Evolutionary conservation across 345 rosid species (phyloP), one percentile per base, ranked within the genome.

Genomic region (Kandelia obovata): DNA sequence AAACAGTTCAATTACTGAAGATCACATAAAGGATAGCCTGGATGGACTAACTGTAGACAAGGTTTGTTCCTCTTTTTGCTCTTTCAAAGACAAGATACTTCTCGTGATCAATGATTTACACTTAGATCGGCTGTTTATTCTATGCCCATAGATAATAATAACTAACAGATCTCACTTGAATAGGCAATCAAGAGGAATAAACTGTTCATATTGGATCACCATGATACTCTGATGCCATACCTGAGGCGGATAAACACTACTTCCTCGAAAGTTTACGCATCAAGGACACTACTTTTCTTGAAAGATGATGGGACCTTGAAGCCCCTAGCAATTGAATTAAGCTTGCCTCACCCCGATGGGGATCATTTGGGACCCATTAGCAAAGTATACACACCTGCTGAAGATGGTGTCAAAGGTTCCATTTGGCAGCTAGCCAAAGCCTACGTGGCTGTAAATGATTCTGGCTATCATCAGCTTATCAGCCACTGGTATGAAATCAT

Each of bases 371-470:
- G 98, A 70, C 86, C 82, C 13, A 67, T 76, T 31, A 87, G 85
- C 76, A 75, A 85, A 69, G 95, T 94, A 2, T 84, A 73, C 71
- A 91, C 83, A 0, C 96, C 97, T n/a, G 83, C 95, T 34, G 88
- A 85, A 71, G 68, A 83, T 61, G 95, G 92, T 0, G 80, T 80
- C n/a, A 71, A 84, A 70, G 88, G 80, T 69, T 76, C 90, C 23
- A 69, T 88, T 52, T 94, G 98, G 98, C 85, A 86, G 62, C 79
- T 94, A 28, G 96, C 98, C 9, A 94, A 91, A 72, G 97, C 98
- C 73, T 94, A 87, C 62, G 98, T 86, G 0, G 86, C 85, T 9
- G 96, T 89, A 56, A 84, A 87, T 62, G 98, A 94, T 78, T 89
- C 98, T 1, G 97, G 98, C 61, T 70, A 75, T 63, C 98, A 94